Evolutionary conservation across 208 protist species (phyloP).

Genomic region (Leishmania arabica): DNA sequence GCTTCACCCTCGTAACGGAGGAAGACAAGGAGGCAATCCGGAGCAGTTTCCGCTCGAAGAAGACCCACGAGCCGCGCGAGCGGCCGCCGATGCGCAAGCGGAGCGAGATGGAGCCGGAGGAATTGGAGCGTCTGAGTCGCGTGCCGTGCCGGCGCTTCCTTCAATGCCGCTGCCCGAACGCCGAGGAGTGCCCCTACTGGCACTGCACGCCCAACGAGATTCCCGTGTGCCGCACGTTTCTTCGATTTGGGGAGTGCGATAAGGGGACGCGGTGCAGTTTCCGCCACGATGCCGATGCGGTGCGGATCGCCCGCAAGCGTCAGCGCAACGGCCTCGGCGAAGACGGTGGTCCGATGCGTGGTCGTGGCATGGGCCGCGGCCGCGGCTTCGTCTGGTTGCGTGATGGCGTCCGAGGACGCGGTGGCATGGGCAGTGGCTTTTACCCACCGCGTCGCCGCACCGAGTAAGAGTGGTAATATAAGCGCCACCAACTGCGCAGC

Average conservation of each 20-base stretch:
- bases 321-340: conserved; percentile 20
- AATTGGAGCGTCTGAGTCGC: conserved; percentile 38
- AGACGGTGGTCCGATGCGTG: conserved; percentile 3
- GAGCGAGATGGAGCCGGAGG: conserved; percentile 48
- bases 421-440: conserved; percentile 8
- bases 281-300: conserved; percentile 61
- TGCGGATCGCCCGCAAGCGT: conserved; percentile 37
- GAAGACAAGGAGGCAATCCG: conserved; percentile 75
- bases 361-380: conserved; percentile 2
- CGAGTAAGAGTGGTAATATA: neutral
- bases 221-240: conserved; percentile 65
- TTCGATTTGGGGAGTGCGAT: conserved; percentile 53
- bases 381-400: conserved; percentile 20
- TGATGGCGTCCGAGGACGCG: conserved; percentile 7
- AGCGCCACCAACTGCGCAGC: neutral
- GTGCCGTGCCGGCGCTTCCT: conserved; percentile 80
- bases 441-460: conserved; percentile 4
- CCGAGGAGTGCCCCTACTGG: conserved; percentile 72
- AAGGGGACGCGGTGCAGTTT: conserved; percentile 74
- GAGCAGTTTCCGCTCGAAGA: conserved; percentile 54
- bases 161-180: conserved; percentile 44
- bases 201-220: conserved; percentile 73
- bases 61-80: conserved; percentile 22
- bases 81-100: conserved; percentile 41
- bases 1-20: conserved; percentile 68